Base-by-base conservation (phyloP, 2,329 filamentous ascomycete genomes). In the Zelopaecilomyces penicillatus region DNA sequence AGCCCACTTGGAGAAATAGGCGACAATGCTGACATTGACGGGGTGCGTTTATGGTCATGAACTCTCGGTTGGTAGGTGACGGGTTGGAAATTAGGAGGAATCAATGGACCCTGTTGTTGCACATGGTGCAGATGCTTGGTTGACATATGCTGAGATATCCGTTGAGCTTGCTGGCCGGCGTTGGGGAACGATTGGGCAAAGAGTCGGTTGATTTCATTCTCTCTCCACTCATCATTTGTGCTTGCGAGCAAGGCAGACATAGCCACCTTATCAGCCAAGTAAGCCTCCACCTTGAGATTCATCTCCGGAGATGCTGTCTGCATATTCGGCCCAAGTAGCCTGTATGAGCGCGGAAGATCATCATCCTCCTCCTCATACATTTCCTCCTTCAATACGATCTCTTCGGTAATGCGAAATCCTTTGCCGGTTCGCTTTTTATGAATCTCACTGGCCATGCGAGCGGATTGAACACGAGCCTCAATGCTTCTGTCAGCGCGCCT, bases 301-400 rank as follows among this genome's bases (percentile, higher is more conserved):
- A 85, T 75, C 48, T 80, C 75, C 28, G 71, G 62, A 2, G 78
- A 80, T 11, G 68, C 69, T 2, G 76, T 82, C 52, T 80, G 74
- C 47, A 85, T 66, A 54, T 82, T 75, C 3, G 78, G 72, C 10
- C 78, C 78, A 30, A 87, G 67, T 10, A 79, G 69, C 46, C 80
- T 74, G 57, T 82, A 85, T 43, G 80, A 78, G 48, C 79, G 74
- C 1, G 83, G 81, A 27, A 87, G 61, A 45, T 90, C 85, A 54
- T 95, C 87, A 43, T 95, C 89, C 58, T 95, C 87, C 63, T 95
- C 90, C 58, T 95, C 89, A 60, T 96, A 96, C 87, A 95, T 95
- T 62, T 94, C 88, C 62, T 95, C 90, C 50, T 87, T 89, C 54
- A 85, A 71, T 9, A 95, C 89, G 28, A 93, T 89, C 57, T 93